These are phyloP conservation scores for Pulveroboletus sp. DNA, from an alignment of 768 basidiomycete genomes.

Conservation along the genomic window DNA sequence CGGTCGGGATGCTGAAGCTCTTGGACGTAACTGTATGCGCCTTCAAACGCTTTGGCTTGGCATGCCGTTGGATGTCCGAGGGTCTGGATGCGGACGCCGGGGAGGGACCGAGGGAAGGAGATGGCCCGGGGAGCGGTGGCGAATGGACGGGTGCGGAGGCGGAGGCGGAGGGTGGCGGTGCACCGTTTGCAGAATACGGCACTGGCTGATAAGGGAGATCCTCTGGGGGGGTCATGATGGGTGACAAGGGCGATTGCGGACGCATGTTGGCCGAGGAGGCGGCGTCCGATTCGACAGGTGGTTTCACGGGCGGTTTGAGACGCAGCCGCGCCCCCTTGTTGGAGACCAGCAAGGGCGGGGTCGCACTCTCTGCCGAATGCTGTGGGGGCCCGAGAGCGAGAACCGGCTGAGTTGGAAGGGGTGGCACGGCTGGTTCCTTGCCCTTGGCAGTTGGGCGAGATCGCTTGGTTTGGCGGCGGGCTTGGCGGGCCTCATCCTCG, in stretches of 20 bases:
- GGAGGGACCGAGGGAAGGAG: slow-evolving; percentile 16
- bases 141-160: slow-evolving; percentile 15
- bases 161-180: slow-evolving; percentile 15
- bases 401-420: slow-evolving; percentile 23
- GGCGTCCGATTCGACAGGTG: slow-evolving; percentile 21
- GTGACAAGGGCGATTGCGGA: slow-evolving; percentile 32
- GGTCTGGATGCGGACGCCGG: slow-evolving; percentile 24
- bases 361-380: slow-evolving; percentile 11
- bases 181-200: slow-evolving; percentile 24
- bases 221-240: slow-evolving; percentile 33
- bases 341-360: slow-evolving; percentile 38
- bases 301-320: slow-evolving; percentile 43
- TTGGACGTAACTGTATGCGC: slow-evolving; percentile 78
- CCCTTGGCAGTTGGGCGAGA: slow-evolving; percentile 36
- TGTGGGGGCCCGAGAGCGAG: slow-evolving; percentile 27
- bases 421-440: slow-evolving; percentile 32
- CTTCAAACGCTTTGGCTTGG: slow-evolving; percentile 75
- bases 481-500: slow-evolving; percentile 46
- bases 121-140: slow-evolving; percentile 22
- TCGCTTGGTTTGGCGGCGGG: slow-evolving; percentile 33
- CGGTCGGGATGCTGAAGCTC: slow-evolving; percentile 71
- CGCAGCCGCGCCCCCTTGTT: slow-evolving; percentile 47
- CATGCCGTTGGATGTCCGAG: slow-evolving; percentile 36
- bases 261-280: slow-evolving; percentile 18
- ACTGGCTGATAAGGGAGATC: slow-evolving; percentile 28